Conservation (phyloP, 164 flowering plant species). For the Dillenia turbinata region DNA sequence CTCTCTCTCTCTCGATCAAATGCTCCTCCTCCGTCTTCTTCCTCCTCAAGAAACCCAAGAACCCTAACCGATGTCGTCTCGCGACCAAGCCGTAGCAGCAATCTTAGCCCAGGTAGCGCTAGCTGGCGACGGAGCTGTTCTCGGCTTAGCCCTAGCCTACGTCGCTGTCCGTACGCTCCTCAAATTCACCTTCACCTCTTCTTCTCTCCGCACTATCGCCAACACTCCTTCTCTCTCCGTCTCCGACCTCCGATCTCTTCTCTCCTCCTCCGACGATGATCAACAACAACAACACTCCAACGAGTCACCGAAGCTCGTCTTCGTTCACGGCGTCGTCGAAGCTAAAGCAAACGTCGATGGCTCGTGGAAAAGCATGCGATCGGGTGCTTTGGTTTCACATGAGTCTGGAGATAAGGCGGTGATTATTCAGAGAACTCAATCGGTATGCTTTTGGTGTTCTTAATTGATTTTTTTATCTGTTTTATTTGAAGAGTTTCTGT, state of each 20-base stretch:
- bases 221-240: conserved; percentile 43
- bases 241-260: conserved; percentile 61
- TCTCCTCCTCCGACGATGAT: conserved; percentile 14
- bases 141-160: conserved; percentile 64
- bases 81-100: conserved; percentile 47
- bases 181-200: conserved; percentile 28
- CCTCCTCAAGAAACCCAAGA: no score
- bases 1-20: no score
- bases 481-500: background rate
- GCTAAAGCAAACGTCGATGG: conserved; percentile 47
- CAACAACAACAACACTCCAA: conserved; percentile 2
- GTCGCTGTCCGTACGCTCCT: conserved; percentile 47
- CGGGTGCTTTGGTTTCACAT: conserved; percentile 39
- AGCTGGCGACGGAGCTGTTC: conserved; percentile 72
- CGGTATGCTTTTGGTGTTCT: conserved; percentile 29
- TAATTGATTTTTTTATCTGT: background rate
- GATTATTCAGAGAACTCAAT: conserved; percentile 49
- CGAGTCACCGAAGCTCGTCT: conserved; percentile 27
- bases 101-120: conserved; percentile 44
- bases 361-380: conserved; percentile 35
- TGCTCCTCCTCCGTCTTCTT: no score
- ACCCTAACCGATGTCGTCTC: conserved; percentile 28
- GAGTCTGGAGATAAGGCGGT: conserved; percentile 66
- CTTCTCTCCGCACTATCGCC: conserved; percentile 49
- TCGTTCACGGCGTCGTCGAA: conserved; percentile 68